Evolutionary conservation across 73 alveolate genomes (phyloP).

Genomic region (Tetrahymena thermophila): DNA sequence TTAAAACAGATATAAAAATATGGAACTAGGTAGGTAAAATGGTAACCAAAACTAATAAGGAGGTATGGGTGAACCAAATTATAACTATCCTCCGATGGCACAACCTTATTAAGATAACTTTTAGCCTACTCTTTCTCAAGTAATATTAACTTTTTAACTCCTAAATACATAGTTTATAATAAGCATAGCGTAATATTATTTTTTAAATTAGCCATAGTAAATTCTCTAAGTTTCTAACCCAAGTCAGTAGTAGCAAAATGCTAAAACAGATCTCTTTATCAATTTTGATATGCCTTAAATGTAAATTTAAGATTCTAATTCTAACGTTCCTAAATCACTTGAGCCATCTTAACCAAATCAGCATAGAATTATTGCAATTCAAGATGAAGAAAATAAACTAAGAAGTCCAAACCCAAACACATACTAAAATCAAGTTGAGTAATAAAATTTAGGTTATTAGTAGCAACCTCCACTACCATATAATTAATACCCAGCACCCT

Average conservation of each 20-base stretch:
- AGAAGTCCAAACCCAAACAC: background rate
- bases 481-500: background rate
- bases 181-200: too few relatives aligned
- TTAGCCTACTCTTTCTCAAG: background rate
- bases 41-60: background rate
- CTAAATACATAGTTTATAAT: background rate
- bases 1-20: background rate
- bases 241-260: background rate
- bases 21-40: background rate
- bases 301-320: background rate
- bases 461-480: background rate
- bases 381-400: background rate
- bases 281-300: background rate
- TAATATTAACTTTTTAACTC: background rate
- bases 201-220: background rate
- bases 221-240: background rate
- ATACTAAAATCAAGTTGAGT: background rate
- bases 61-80: background rate
- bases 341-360: background rate
- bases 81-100: background rate
- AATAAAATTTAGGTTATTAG: background rate
- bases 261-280: background rate
- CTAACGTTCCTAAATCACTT: background rate
- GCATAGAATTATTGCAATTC: background rate
- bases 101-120: background rate